Evolutionary conservation across 768 basidiomycete species (phyloP).

Genomic region (Agaricus sinodeliciosus): DNA sequence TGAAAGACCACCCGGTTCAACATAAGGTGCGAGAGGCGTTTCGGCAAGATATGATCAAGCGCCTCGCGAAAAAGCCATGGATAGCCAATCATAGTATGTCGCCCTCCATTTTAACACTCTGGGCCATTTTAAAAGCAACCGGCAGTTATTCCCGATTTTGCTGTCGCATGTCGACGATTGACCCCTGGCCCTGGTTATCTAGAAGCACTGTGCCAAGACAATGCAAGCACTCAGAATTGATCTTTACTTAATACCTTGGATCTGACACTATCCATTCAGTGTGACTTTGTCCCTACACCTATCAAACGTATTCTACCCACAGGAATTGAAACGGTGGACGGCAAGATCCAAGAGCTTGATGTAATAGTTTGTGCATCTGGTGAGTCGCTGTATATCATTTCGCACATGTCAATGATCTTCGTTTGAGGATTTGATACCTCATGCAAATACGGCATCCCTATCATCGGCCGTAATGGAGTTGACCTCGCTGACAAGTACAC

Average conservation of each 20-base stretch:
- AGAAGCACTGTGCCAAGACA: slow-evolving; percentile 56
- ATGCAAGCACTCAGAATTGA: slow-evolving; percentile 28
- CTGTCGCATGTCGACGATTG: slow-evolving; percentile 53
- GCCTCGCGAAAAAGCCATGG: slow-evolving; percentile 49
- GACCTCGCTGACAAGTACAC: slow-evolving; percentile 47
- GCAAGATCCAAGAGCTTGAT: slow-evolving; percentile 47
- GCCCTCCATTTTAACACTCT: background rate
- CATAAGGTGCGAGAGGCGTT: slow-evolving; percentile 29
- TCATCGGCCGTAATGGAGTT: slow-evolving; percentile 47
- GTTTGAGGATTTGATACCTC: slow-evolving; percentile 46
- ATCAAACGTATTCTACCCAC: slow-evolving; percentile 46
- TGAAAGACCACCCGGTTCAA: slow-evolving; percentile 33
- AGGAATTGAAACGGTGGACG: slow-evolving; percentile 54
- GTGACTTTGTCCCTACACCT: slow-evolving; percentile 42
- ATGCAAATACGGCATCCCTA: slow-evolving; percentile 39
- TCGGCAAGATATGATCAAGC: slow-evolving; percentile 38
- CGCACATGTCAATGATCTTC: background rate
- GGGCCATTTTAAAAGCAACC: background rate
- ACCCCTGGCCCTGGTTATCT: slow-evolving; percentile 67
- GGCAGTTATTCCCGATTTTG: slow-evolving; percentile 53
- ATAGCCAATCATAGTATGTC: slow-evolving; percentile 49
- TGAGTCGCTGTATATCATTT: slow-evolving; percentile 14
- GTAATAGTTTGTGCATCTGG: slow-evolving; percentile 61
- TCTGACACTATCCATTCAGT: slow-evolving; percentile 22
- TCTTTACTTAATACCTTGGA: background rate